phyloP scores from a whole-genome alignment of 352 stramenopile species.

The Phytophthora citrophthora region DNA sequence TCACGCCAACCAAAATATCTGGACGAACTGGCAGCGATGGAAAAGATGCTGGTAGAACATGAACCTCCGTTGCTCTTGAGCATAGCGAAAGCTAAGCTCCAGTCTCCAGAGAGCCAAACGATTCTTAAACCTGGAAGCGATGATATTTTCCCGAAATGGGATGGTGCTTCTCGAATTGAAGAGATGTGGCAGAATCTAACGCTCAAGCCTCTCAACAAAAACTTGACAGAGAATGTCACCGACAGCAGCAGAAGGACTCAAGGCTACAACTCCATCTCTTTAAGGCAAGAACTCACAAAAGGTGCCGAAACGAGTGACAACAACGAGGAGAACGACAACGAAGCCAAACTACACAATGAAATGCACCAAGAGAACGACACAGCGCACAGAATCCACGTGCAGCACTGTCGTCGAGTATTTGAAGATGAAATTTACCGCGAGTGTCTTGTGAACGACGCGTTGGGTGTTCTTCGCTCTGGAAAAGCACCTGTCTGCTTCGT shows the following conservation, averaged over 20 bases:
- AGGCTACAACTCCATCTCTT: slow-evolving; percentile 54
- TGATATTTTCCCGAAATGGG: slow-evolving; percentile 21
- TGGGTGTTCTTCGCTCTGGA: slow-evolving; percentile 20
- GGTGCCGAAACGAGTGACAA: background rate
- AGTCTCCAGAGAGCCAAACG: background rate
- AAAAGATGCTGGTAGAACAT: slow-evolving; percentile 51
- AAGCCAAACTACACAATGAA: background rate
- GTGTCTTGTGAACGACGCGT: slow-evolving; percentile 40
- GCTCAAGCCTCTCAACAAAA: slow-evolving; percentile 36
- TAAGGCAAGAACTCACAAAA: slow-evolving; percentile 20
- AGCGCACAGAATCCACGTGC: slow-evolving; percentile 42
- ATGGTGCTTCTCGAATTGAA: slow-evolving; percentile 45
- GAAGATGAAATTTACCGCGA: slow-evolving; percentile 59
- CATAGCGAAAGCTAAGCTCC: slow-evolving; percentile 3
- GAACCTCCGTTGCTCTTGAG: slow-evolving; percentile 13
- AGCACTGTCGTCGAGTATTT: slow-evolving; percentile 50
- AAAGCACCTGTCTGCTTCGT: slow-evolving; percentile 42
- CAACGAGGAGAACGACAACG: background rate
- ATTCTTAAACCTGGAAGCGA: background rate
- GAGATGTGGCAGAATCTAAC: slow-evolving; percentile 66
- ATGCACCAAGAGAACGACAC: background rate
- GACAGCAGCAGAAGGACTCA: slow-evolving; percentile 2
- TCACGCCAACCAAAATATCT: slow-evolving; percentile 38
- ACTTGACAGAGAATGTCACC: slow-evolving; percentile 4
- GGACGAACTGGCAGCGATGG: slow-evolving; percentile 59